These are phyloP conservation scores for Rhizopus stolonifer DNA, from an alignment of 371 early-diverging fungal genomes.

Conservation along the genomic window DNA sequence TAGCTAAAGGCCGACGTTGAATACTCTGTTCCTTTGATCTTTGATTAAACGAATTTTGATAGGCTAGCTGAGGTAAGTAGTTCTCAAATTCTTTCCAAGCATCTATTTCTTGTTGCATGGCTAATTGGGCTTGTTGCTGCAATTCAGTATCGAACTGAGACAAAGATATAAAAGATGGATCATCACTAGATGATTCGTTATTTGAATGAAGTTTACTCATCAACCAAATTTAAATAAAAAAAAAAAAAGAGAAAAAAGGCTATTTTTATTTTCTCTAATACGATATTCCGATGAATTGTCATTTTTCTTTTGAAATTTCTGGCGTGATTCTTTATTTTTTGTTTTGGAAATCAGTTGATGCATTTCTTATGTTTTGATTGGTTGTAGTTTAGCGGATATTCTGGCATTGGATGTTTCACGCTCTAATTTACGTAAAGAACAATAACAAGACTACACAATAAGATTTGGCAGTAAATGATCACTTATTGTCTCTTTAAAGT, in stretches of 20 bases:
- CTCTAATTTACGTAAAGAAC: too few relatives aligned
- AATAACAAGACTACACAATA: too few relatives aligned
- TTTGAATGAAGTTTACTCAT: background rate
- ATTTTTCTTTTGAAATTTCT: background rate
- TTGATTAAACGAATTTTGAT: conserved; percentile 19
- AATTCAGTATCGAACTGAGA: conserved; percentile 40
- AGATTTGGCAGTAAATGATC: too few relatives aligned
- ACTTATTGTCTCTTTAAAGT: too few relatives aligned
- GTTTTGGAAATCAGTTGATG: background rate
- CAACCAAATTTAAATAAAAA: background rate
- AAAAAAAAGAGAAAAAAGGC: background rate
- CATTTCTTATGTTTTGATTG: background rate
- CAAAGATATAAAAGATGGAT: conserved; percentile 18
- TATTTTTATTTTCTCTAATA: too few relatives aligned
- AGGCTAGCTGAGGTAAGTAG: conserved; percentile 25
- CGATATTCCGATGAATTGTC: background rate
- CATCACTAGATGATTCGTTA: background rate
- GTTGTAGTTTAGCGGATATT: background rate
- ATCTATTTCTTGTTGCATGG: conserved; percentile 31
- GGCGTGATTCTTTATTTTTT: conserved; percentile 1
- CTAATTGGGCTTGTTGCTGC: conserved; percentile 45
- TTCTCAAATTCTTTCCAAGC: conserved; percentile 42
- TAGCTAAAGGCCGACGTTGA: background rate
- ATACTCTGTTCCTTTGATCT: conserved; percentile 20
- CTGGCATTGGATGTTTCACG: background rate